Evolutionary conservation across 371 early-diverging fungal species (phyloP).

Genomic region (Coemansia sp.): DNA sequence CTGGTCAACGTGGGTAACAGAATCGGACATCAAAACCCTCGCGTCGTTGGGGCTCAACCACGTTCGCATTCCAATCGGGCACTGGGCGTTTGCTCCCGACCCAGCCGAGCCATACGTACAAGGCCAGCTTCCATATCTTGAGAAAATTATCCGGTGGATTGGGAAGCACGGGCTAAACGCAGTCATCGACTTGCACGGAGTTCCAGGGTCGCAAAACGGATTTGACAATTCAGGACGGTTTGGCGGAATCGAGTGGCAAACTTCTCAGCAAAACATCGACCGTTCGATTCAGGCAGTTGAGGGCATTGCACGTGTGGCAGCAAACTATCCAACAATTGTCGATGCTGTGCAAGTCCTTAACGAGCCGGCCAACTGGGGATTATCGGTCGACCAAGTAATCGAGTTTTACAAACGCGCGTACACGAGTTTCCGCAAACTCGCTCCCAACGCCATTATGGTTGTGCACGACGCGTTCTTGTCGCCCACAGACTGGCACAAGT

Average conservation of each 20-base stretch:
- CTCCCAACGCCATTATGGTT: slow-evolving; percentile 28
- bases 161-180: slow-evolving; percentile 68
- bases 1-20: slow-evolving; percentile 69
- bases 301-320: slow-evolving; percentile 37
- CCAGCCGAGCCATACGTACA: slow-evolving; percentile 62
- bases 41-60: slow-evolving; percentile 68
- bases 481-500: slow-evolving; percentile 37
- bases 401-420: slow-evolving; percentile 48
- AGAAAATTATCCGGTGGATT: slow-evolving; percentile 66
- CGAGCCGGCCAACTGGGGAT: slow-evolving; percentile 54
- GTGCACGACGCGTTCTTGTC: slow-evolving; percentile 53
- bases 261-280: slow-evolving; percentile 33
- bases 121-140: slow-evolving; percentile 57
- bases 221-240: slow-evolving; percentile 69
- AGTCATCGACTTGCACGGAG: slow-evolving; percentile 73
- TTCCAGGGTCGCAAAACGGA: slow-evolving; percentile 78
- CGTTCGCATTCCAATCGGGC: slow-evolving; percentile 74
- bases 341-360: slow-evolving; percentile 51
- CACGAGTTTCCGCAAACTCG: slow-evolving; percentile 27
- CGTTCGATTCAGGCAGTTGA: slow-evolving; percentile 40
- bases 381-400: slow-evolving; percentile 33
- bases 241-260: slow-evolving; percentile 53
- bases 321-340: slow-evolving; percentile 32
- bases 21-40: slow-evolving; percentile 65
- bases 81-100: slow-evolving; percentile 67